Conservation (phyloP, 176 grass and related monocot species). For the Oryza glaberrima region DNA sequence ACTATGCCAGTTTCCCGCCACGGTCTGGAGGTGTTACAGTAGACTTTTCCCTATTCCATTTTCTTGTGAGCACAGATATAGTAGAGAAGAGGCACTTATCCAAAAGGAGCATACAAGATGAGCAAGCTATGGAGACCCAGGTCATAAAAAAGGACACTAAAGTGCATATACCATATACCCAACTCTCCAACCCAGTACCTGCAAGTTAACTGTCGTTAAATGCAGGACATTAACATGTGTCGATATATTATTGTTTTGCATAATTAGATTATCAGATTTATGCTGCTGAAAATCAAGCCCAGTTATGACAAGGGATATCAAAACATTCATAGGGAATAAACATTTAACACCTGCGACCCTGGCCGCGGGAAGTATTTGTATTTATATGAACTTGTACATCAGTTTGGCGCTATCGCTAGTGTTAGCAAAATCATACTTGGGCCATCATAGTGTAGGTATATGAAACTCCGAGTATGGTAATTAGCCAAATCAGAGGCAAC, state of each 20-base stretch:
- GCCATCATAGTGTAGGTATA: constrained; percentile 3
- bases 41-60: not conserved
- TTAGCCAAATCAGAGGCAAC: constrained; percentile 14
- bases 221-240: not conserved
- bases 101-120: not conserved
- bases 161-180: not conserved
- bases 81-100: not conserved
- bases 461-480: not conserved
- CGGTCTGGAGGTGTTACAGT: not conserved
- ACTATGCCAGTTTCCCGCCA: not conserved
- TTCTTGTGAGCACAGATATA: not conserved
- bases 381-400: not conserved
- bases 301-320: not conserved
- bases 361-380: not conserved
- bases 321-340: constrained; percentile 24
- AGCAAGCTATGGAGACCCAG: constrained; percentile 16
- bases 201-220: not conserved
- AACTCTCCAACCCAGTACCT: constrained; percentile 2
- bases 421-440: not conserved
- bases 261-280: not conserved
- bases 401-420: constrained; percentile 11
- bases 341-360: not conserved
- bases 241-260: not conserved
- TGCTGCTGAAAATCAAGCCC: not conserved
- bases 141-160: constrained; percentile 23